Conservation (phyloP, 2,329 filamentous ascomycete genomes). For the Bretziella fagacearum region DNA sequence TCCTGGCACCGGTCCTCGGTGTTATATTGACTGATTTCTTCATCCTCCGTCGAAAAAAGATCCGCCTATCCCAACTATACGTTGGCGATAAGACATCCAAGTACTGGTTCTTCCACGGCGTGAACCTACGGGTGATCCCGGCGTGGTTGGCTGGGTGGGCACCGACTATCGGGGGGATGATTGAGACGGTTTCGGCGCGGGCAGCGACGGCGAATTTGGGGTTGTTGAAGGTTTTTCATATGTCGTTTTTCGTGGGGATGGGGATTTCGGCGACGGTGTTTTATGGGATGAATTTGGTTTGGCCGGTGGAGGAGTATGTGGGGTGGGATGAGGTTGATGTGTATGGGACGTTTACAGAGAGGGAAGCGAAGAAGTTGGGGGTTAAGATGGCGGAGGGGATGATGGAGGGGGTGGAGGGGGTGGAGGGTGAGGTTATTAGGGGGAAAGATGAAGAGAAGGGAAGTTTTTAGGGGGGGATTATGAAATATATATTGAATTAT, state of each 20-base stretch:
- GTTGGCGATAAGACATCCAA: constrained; percentile 20
- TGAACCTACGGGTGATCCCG: constrained; percentile 23
- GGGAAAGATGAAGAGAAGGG: constrained; percentile 7
- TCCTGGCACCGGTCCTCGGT: constrained; percentile 20
- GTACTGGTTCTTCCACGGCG: constrained; percentile 24
- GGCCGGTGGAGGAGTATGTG: constrained; percentile 25
- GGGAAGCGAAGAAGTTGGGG: constrained; percentile 26
- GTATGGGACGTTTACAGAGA: constrained; percentile 28
- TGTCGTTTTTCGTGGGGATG: constrained; percentile 15
- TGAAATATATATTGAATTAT: no score
- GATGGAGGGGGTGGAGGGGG: not conserved
- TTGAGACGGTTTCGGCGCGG: constrained; percentile 16
- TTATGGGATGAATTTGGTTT: constrained; percentile 22
- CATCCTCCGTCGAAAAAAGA: constrained; percentile 21
- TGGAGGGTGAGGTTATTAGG: not conserved
- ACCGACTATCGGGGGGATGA: constrained; percentile 19
- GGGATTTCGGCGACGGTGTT: constrained; percentile 16
- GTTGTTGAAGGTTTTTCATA: constrained; percentile 13
- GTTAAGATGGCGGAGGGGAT: constrained; percentile 19
- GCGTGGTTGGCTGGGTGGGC: constrained; percentile 22
- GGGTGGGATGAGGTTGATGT: constrained; percentile 28
- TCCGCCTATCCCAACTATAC: constrained; percentile 25
- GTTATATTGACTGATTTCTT: constrained; percentile 21
- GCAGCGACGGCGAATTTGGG: constrained; percentile 13
- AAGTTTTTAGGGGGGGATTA: not conserved